Conservation (phyloP, 768 basidiomycete species). For the Dioszegia aurantiaca region DNA sequence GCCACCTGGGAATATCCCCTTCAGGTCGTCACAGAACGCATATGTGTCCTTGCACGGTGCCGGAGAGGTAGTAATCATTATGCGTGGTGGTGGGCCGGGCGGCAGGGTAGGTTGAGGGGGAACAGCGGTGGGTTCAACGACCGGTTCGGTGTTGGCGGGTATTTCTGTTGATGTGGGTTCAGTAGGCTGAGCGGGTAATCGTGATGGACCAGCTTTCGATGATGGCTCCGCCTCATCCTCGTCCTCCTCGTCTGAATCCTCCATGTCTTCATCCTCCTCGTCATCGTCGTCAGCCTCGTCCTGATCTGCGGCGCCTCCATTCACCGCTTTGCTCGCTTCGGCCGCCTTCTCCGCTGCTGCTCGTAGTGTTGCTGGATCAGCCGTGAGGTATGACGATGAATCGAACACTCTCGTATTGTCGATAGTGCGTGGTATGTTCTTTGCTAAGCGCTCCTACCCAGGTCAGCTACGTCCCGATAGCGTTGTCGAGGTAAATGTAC, state of each 20-base stretch:
- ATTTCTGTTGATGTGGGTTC: slow-evolving; percentile 22
- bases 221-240: slow-evolving; percentile 35
- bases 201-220: slow-evolving; percentile 52
- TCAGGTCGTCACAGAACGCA: slow-evolving; percentile 87
- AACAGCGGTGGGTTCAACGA: slow-evolving; percentile 29
- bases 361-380: slow-evolving; percentile 49
- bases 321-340: slow-evolving; percentile 59
- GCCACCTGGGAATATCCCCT: slow-evolving; percentile 84
- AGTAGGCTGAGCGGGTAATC: slow-evolving; percentile 39
- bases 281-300: slow-evolving; percentile 16
- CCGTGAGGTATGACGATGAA: slow-evolving; percentile 52
- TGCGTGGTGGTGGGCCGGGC: slow-evolving; percentile 67
- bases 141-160: slow-evolving; percentile 38
- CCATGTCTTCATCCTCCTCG: slow-evolving; percentile 25
- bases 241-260: slow-evolving; percentile 28
- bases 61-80: slow-evolving; percentile 84
- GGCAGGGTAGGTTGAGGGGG: slow-evolving; percentile 42
- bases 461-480: background rate
- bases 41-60: slow-evolving; percentile 86
- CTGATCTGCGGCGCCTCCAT: slow-evolving; percentile 49
- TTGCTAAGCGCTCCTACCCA: slow-evolving; percentile 69
- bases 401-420: slow-evolving; percentile 85
- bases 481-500: slow-evolving; percentile 54
- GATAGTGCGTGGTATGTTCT: slow-evolving; percentile 85
- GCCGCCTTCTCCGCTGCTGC: slow-evolving; percentile 38